A percentile compares a stretch with the other conserved stretches of the same genome.
Evolutionary conservation across 768 basidiomycete genomes (phyloP).

Genomic region (Amanita molliuscula): DNA sequence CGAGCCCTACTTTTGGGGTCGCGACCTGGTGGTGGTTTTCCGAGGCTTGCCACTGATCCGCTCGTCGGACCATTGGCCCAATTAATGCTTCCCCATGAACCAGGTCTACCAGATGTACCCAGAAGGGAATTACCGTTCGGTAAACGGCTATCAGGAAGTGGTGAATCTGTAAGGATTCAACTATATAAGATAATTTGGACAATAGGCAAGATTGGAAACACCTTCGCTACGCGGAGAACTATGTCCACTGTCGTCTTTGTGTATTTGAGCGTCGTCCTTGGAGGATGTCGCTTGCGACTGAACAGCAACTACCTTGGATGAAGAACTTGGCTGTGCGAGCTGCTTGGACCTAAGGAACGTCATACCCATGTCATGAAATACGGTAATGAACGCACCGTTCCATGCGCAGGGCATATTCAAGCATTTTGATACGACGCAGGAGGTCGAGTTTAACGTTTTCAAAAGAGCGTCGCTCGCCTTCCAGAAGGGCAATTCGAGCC

Average conservation of each 20-base stretch:
- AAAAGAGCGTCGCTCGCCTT: constrained; percentile 93
- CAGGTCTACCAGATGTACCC: constrained; percentile 37
- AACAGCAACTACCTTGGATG: constrained; percentile 54
- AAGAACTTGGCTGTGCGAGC: constrained; percentile 52
- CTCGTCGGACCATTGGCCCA: constrained; percentile 35
- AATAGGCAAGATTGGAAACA: constrained; percentile 17
- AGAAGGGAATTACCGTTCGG: constrained; percentile 48
- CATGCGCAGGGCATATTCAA: constrained; percentile 93
- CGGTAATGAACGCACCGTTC: constrained; percentile 62
- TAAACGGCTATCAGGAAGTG: constrained; percentile 57
- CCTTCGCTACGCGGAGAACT: constrained; percentile 86
- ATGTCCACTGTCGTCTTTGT: constrained; percentile 69
- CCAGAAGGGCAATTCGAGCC: constrained; percentile 95
- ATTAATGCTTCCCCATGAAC: constrained; percentile 46
- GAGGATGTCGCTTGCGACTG: constrained; percentile 43
- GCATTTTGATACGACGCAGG: constrained; percentile 96
- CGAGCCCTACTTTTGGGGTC: constrained; percentile 95
- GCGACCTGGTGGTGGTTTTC: constrained; percentile 69
- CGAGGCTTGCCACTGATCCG: constrained; percentile 36
- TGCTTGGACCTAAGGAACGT: constrained; percentile 65
- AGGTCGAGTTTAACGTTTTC: constrained; percentile 96
- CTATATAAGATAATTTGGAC: constrained; percentile 4
- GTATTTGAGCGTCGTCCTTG: constrained; percentile 65
- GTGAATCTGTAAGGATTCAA: constrained; percentile 43
- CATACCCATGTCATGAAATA: constrained; percentile 19